Conservation (phyloP, 768 basidiomycete species). For the Termitomyces heimii region DNA sequence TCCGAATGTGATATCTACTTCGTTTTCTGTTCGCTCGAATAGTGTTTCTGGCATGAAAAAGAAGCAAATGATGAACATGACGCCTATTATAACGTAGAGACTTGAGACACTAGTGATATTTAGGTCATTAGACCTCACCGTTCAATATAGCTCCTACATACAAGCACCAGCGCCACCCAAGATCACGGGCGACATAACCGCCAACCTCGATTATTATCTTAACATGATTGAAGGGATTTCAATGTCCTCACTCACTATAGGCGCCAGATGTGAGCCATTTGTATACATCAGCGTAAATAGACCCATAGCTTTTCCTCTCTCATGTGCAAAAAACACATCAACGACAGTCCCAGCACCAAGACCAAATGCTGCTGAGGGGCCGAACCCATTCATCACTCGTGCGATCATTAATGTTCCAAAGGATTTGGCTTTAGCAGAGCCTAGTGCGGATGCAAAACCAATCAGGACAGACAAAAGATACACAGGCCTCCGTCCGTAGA, state of each 20-base stretch:
- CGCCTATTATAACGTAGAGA: constrained; percentile 5
- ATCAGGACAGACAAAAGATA: constrained; percentile 30
- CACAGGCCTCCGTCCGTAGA: constrained; percentile 31
- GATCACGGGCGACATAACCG: constrained; percentile 30
- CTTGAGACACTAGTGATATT: background rate
- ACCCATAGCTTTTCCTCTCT: constrained; percentile 39
- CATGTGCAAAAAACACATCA: constrained; percentile 28
- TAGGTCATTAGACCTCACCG: constrained; percentile 10
- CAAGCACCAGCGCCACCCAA: constrained; percentile 40
- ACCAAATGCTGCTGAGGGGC: constrained; percentile 27
- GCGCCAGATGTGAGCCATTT: constrained; percentile 35
- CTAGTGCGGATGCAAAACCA: constrained; percentile 14
- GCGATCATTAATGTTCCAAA: constrained; percentile 27
- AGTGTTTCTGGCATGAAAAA: constrained; percentile 38
- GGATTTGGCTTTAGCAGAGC: constrained; percentile 25
- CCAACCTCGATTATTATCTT: constrained; percentile 18
- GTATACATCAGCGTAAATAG: constrained; percentile 35
- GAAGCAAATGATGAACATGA: constrained; percentile 27
- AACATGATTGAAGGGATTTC: background rate
- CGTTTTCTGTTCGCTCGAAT: constrained; percentile 23
- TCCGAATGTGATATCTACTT: constrained; percentile 4
- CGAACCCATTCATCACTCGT: constrained; percentile 30
- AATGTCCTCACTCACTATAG: constrained; percentile 24
- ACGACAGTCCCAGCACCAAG: constrained; percentile 34
- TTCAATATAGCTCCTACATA: constrained; percentile 39